Evolutionary conservation across 108 stramenopile genomes (phyloP).

Genomic region (Epithemia pelagica): DNA sequence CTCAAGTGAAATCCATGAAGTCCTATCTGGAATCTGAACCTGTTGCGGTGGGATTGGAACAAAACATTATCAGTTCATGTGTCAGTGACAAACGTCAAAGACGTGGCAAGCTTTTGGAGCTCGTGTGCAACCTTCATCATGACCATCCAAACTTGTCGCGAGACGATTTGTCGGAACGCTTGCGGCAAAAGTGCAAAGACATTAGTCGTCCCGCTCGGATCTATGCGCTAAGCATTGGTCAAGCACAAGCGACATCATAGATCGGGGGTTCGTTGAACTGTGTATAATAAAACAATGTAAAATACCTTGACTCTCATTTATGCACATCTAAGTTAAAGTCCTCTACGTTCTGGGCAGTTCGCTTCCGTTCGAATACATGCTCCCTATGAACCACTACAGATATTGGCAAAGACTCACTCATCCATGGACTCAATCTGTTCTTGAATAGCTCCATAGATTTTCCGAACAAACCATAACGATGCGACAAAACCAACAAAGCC

Average conservation of each 20-base stretch:
- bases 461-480: constrained; percentile 84
- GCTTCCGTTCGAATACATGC: no score
- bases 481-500: constrained; percentile 80
- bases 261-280: no score
- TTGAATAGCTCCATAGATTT: no score
- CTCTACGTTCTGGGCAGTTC: no score
- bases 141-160: neutral
- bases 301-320: no score
- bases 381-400: no score
- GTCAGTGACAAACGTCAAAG: neutral
- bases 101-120: neutral
- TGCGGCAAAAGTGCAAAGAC: neutral
- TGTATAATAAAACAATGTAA: no score
- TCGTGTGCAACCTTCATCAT: neutral
- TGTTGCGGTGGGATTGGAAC: neutral
- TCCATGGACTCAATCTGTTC: no score
- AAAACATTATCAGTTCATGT: neutral
- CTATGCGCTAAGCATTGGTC: neutral
- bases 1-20: neutral
- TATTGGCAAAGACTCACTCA: no score
- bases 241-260: no score
- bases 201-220: neutral
- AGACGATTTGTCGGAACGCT: neutral
- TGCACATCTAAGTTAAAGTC: no score
- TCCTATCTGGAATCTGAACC: neutral